Base-by-base conservation (phyloP, 2,329 filamentous ascomycete species). In the Daldinia eschscholtzii region DNA sequence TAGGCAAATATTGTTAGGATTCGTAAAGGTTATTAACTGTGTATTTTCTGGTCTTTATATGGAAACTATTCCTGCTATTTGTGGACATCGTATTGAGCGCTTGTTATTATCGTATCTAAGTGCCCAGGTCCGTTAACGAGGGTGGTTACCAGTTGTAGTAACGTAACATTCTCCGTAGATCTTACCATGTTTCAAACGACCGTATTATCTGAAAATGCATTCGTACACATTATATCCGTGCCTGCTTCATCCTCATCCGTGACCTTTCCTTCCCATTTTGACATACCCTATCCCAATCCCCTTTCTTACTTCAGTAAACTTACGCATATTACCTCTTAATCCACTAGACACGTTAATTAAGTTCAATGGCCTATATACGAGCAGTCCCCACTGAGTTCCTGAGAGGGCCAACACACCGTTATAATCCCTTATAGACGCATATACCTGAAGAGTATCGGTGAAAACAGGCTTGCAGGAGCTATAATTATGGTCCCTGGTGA, bases 131-230 rank as follows among this genome's bases (percentile, higher is more conserved):
- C 46, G 2, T 2, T 10, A n/a, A 50, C 15, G 9, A 26, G 44
- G 46, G 10, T 6, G 9, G 26, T 6, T 13, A 23, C 13, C 23
- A 28, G 26, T 30, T 50, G n/a, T 30, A 50, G 46, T 30, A 50
- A 28, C 44, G 44, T 50, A 28, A 50, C 44, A 50, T 50, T n/a
- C 44, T 30, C 28, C 44, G 44, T 50, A n/a, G 28, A 50, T 20
- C 44, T 28, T 23, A 28, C 23, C 44, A 50, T 20, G 44, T 50
- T 50, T 15, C 23, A 4, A 28, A 28, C 7, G n/a, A 10, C 20
- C 23, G 23, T 28, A 28, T 30, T n/a, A 6, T 9, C 23, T 12
- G 12, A 28, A 20, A 20, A 50, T 50, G 15, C 13, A 15, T 30
- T 28, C 6, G 23, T 30, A 28, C 6, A 28, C 44, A 20, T 50